Conservation (phyloP, 2,329 filamentous ascomycete species). For the Penicillium sumatraense region DNA sequence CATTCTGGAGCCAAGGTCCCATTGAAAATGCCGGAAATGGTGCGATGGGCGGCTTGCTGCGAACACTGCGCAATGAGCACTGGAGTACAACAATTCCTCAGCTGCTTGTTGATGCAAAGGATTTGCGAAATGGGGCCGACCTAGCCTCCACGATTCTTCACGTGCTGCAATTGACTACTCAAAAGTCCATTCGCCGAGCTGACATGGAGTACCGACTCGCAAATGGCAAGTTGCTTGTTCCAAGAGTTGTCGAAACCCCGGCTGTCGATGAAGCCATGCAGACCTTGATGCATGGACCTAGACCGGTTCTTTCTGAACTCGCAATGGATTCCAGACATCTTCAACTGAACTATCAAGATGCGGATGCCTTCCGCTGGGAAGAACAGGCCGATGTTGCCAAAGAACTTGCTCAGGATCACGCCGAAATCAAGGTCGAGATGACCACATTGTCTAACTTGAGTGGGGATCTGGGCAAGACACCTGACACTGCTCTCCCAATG, state of each 20-base stretch:
- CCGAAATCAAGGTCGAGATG: conserved; percentile 21
- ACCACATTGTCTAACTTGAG: conserved; percentile 18
- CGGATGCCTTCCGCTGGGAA: conserved; percentile 12
- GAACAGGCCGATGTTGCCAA: conserved; percentile 3
- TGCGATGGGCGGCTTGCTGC: conserved; percentile 27
- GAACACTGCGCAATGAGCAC: conserved; percentile 31
- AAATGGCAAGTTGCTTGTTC: conserved; percentile 16
- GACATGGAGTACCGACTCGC: conserved; percentile 20
- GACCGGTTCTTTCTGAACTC: conserved; percentile 13
- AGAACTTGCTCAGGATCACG: conserved; percentile 10
- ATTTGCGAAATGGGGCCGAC: conserved; percentile 11
- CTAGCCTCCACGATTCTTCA: conserved; percentile 17
- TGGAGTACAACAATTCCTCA: conserved; percentile 25
- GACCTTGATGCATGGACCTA: conserved; percentile 18
- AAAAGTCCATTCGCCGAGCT: conserved; percentile 12
- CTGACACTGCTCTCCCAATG: conserved; percentile 19
- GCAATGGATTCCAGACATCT: conserved; percentile 12
- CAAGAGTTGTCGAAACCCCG: conserved; percentile 15
- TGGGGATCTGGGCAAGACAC: conserved; percentile 7
- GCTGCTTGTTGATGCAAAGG: conserved; percentile 19
- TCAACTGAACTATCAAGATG: conserved; percentile 15
- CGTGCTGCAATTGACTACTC: conserved; percentile 20
- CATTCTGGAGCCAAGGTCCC: conserved; percentile 14
- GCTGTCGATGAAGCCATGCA: conserved; percentile 20
- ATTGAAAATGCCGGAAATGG: conserved; percentile 22